These are phyloP conservation scores for Blastobotrys americana DNA, from an alignment of 805 yeast genomes.

Conservation along the genomic window DNA sequence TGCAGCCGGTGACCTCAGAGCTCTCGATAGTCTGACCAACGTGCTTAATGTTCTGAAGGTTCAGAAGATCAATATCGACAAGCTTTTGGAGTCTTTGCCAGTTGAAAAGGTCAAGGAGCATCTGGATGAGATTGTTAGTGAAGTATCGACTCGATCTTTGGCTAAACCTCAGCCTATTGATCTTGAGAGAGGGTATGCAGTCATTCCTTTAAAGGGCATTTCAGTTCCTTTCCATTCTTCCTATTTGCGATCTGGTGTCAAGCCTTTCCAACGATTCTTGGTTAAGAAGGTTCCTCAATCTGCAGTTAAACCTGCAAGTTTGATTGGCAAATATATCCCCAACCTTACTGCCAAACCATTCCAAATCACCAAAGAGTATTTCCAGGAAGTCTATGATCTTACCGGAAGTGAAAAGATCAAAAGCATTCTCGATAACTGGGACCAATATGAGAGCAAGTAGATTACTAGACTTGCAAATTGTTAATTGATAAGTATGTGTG, in stretches of 20 bases:
- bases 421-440: constrained; percentile 92
- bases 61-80: constrained; percentile 88
- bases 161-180: constrained; percentile 97
- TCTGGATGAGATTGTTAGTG: constrained; percentile 78
- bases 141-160: constrained; percentile 69
- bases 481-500: too few species aligned
- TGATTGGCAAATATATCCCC: constrained; percentile 94
- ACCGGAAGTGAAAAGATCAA: constrained; percentile 90
- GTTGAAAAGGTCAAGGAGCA: constrained; percentile 86
- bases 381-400: constrained; percentile 88
- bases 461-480: too few species aligned
- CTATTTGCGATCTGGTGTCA: constrained; percentile 97
- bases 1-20: constrained; percentile 97
- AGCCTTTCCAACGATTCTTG: constrained; percentile 97
- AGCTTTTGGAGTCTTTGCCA: constrained; percentile 72
- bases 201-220: constrained; percentile 95
- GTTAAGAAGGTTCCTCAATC: constrained; percentile 91
- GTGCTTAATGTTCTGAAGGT: constrained; percentile 88
- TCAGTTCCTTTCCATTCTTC: constrained; percentile 99
- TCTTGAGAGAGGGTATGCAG: constrained; percentile 95
- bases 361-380: constrained; percentile 91
- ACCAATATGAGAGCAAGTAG: constrained; percentile 46
- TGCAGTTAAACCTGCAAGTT: constrained; percentile 89
- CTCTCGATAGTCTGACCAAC: constrained; percentile 84
- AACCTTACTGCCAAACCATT: constrained; percentile 98